These are phyloP conservation scores for Colletotrichum sp. DNA, from an alignment of 2,329 filamentous ascomycete species.

Conservation along the genomic window DNA sequence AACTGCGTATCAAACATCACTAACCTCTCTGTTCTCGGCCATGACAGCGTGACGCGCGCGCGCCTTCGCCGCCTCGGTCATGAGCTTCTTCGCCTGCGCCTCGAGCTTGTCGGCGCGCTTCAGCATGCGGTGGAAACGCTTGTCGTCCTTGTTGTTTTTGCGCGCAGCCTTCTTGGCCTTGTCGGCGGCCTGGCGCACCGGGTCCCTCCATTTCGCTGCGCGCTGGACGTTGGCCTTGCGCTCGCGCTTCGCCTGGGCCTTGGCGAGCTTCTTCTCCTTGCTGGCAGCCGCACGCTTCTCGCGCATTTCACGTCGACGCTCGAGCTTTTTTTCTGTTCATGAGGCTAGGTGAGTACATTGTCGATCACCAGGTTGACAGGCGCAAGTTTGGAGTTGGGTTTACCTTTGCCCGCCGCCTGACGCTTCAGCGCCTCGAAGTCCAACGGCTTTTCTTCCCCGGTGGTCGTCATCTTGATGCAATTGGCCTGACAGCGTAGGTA, in stretches of 20 bases:
- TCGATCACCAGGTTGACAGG: neutral
- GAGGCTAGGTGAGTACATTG: neutral
- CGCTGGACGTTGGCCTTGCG: conserved; percentile 38
- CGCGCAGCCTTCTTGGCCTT: conserved; percentile 33
- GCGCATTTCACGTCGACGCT: conserved; percentile 30
- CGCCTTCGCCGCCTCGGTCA: conserved; percentile 43
- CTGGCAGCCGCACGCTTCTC: conserved; percentile 31
- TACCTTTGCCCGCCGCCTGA: conserved; percentile 7
- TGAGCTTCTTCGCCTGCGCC: conserved; percentile 42
- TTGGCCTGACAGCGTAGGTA: neutral
- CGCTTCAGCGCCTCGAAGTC: conserved; percentile 22
- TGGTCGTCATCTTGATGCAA: neutral
- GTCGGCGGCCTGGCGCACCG: conserved; percentile 34
- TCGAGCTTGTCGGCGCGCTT: conserved; percentile 46
- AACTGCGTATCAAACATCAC: neutral
- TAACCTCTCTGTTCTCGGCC: conserved; percentile 29
- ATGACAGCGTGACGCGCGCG: conserved; percentile 31
- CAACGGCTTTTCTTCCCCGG: neutral
- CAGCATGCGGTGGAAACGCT: conserved; percentile 41
- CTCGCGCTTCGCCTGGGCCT: conserved; percentile 41
- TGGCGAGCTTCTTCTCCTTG: conserved; percentile 40
- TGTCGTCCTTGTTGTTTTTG: conserved; percentile 37
- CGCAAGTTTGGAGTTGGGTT: neutral
- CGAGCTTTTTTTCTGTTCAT: conserved; percentile 31
- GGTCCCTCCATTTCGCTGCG: conserved; percentile 35